Percentiles rank a stretch among this genome's conserved stretches.
These are phyloP conservation scores for Ascochyta rabiei DNA, from an alignment of 2,329 filamentous ascomycete species.

Conservation along the genomic window DNA sequence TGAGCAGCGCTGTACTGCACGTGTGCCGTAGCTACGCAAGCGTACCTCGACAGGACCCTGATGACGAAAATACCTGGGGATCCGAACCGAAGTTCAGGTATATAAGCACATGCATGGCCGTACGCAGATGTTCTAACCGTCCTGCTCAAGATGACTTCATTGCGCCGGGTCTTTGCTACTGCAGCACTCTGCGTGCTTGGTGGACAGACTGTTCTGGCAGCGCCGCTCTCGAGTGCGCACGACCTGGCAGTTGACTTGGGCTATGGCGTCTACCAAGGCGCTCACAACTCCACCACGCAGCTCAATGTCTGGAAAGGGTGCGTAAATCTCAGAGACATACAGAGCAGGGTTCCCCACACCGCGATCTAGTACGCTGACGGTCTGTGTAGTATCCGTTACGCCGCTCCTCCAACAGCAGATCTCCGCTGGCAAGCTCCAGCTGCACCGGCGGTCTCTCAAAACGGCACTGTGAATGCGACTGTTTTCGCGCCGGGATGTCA, in stretches of 20 bases:
- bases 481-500: conserved; percentile 23
- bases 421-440: conserved; percentile 28
- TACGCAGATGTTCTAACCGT: too few relatives aligned
- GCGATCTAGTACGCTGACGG: not conserved
- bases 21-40: not conserved
- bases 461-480: conserved; percentile 10
- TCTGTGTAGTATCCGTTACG: conserved; percentile 30
- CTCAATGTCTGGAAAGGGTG: conserved; percentile 37
- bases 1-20: not conserved
- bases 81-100: not conserved
- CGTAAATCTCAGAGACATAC: not conserved
- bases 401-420: conserved; percentile 22
- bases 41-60: not conserved
- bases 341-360: not conserved
- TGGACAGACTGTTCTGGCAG: not conserved
- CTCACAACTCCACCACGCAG: conserved; percentile 19
- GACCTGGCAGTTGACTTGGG: conserved; percentile 23
- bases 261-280: conserved; percentile 29
- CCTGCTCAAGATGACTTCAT: not conserved
- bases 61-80: not conserved
- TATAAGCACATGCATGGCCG: not conserved
- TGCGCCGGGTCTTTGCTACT: not conserved
- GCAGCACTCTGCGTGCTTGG: conserved; percentile 1
- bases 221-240: not conserved
- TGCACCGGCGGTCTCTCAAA: conserved; percentile 15